Evolutionary conservation across 305 asterid genomes (phyloP).

Genomic region (Fraxinus sp.): DNA sequence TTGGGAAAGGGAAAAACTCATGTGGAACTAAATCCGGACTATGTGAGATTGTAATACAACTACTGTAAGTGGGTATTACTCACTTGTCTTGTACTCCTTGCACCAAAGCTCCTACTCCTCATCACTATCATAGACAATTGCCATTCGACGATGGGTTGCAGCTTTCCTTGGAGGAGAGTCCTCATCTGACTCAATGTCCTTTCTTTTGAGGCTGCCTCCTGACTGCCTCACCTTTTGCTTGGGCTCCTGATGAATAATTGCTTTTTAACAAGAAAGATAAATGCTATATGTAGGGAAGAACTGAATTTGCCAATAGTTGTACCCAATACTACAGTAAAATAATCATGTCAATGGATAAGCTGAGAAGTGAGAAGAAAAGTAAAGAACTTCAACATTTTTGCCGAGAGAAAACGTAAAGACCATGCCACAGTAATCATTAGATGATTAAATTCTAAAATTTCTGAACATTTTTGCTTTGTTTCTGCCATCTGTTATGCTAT

Average conservation of each 20-base stretch:
- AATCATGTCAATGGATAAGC: neutral
- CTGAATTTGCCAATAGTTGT: neutral
- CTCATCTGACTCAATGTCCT: constrained; percentile 87
- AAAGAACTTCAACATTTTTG: neutral
- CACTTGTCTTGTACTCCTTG: constrained; percentile 11
- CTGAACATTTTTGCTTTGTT: neutral
- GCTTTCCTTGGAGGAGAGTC: constrained; percentile 85
- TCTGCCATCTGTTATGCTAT: neutral
- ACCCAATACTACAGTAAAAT: neutral
- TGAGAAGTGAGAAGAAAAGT: neutral
- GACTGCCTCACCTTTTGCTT: constrained; percentile 63
- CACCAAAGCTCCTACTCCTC: constrained; percentile 52
- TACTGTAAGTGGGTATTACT: constrained; percentile 1
- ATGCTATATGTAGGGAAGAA: neutral
- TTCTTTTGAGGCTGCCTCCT: constrained; percentile 63
- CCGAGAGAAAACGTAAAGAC: neutral
- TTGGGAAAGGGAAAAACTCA: neutral
- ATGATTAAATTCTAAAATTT: neutral
- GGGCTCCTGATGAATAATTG: constrained; percentile 52
- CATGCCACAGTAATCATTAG: neutral
- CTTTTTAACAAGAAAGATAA: neutral
- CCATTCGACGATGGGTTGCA: constrained; percentile 78
- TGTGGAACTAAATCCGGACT: neutral
- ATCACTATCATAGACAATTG: constrained; percentile 82
- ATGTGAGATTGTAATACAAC: neutral